phyloP scores from a whole-genome alignment of 371 early-diverging fungal species.

The Mortierella sp. region DNA sequence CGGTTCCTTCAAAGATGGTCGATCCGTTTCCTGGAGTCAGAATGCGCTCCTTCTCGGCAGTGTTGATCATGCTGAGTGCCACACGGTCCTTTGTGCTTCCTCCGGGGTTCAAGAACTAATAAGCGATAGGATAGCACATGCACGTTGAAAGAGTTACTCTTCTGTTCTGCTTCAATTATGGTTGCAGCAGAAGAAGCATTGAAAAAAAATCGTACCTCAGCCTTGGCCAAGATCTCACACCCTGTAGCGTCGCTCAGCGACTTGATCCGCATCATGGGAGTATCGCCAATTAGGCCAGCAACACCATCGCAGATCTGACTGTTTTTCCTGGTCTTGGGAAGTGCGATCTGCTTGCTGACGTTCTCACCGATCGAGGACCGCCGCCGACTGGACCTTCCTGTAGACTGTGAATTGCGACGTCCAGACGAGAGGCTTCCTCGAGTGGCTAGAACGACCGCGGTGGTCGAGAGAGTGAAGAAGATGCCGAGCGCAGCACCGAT shows the following conservation, averaged over 20 bases:
- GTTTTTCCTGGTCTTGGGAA: constrained; percentile 24
- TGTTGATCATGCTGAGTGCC: constrained; percentile 86
- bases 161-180: background rate
- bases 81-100: constrained; percentile 96
- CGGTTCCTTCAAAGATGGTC: constrained; percentile 96
- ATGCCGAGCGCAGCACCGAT: constrained; percentile 54
- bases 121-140: background rate
- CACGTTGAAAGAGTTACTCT: background rate
- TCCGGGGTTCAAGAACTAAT: constrained; percentile 92
- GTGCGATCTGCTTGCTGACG: constrained; percentile 27
- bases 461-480: constrained; percentile 55
- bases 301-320: constrained; percentile 73
- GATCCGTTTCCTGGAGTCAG: constrained; percentile 76
- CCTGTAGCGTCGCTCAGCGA: constrained; percentile 91
- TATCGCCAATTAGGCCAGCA: constrained; percentile 87
- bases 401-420: constrained; percentile 5
- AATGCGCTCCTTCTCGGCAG: constrained; percentile 78
- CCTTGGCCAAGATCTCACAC: constrained; percentile 80
- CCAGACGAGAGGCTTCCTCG: background rate
- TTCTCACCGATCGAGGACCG: constrained; percentile 38
- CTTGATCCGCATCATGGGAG: constrained; percentile 88
- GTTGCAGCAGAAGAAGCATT: background rate
- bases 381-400: constrained; percentile 17
- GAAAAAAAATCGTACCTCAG: constrained; percentile 59
- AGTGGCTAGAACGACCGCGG: constrained; percentile 44